Evolutionary conservation across 768 basidiomycete genomes (phyloP).

Genomic region (Amanita inopinata): DNA sequence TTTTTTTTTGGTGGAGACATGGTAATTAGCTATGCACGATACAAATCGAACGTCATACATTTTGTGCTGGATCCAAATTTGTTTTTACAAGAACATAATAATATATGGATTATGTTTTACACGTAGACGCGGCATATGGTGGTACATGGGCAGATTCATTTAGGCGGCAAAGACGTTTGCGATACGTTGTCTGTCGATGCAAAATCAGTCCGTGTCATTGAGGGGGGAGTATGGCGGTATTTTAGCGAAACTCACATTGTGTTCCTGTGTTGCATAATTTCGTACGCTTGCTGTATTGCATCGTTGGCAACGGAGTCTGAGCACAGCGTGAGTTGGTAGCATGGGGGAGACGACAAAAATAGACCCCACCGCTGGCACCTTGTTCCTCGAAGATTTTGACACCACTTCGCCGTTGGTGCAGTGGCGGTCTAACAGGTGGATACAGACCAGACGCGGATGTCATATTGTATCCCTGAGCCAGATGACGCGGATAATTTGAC

Average conservation of each 20-base stretch:
- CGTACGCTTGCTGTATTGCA: slow-evolving; percentile 14
- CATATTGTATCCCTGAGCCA: neutral
- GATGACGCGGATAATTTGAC: too few species aligned
- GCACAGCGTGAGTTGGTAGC: slow-evolving; percentile 8
- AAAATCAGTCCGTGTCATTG: slow-evolving; percentile 3
- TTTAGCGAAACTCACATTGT: slow-evolving; percentile 19
- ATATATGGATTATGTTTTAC: slow-evolving; percentile 3
- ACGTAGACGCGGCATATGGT: neutral
- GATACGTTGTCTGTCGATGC: slow-evolving; percentile 20
- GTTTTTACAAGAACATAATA: slow-evolving; percentile 4
- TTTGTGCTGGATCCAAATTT: too few species aligned
- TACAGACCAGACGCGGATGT: neutral
- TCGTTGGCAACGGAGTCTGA: slow-evolving; percentile 1
- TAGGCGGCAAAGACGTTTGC: slow-evolving; percentile 22
- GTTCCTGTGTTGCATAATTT: slow-evolving; percentile 22
- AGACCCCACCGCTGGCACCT: neutral
- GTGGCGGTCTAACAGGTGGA: neutral
- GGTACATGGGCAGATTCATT: neutral
- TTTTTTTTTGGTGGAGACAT: too few species aligned
- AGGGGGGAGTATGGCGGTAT: neutral
- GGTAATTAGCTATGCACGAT: too few species aligned
- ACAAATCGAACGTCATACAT: too few species aligned
- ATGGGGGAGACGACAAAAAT: neutral
- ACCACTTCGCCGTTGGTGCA: neutral
- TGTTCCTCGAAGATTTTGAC: neutral